These are phyloP conservation scores for Kwoniella heveanensis DNA, from an alignment of 768 basidiomycete genomes.

Conservation along the genomic window DNA sequence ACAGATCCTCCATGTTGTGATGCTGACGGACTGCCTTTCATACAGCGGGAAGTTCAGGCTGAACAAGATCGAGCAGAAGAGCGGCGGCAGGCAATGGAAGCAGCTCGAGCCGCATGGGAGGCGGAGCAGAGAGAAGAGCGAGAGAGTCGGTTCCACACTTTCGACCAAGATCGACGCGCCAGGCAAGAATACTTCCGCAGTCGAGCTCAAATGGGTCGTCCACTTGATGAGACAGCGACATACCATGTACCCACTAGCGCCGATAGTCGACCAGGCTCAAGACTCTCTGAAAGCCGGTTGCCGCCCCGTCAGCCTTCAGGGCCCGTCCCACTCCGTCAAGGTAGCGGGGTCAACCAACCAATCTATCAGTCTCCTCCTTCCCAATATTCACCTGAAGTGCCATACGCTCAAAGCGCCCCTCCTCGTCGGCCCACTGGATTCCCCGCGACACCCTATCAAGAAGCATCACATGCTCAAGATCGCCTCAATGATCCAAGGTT, in stretches of 20 bases:
- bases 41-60: conserved; percentile 40
- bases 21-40: conserved; percentile 17
- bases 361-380: conserved; percentile 38
- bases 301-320: conserved; percentile 17
- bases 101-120: conserved; percentile 24
- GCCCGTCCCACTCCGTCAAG: conserved; percentile 12
- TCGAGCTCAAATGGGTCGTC: conserved; percentile 17
- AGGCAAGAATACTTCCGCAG: conserved; percentile 30
- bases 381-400: conserved; percentile 31
- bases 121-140: conserved; percentile 25
- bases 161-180: conserved; percentile 34
- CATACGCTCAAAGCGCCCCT: conserved; percentile 18
- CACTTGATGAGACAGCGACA: conserved; percentile 18
- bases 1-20: background rate
- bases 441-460: conserved; percentile 22
- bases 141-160: conserved; percentile 22
- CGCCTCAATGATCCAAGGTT: conserved; percentile 33
- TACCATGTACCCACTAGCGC: conserved; percentile 13
- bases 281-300: background rate
- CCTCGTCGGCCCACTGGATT: conserved; percentile 36
- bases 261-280: conserved; percentile 20
- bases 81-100: conserved; percentile 12
- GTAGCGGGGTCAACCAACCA: conserved; percentile 19
- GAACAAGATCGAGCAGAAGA: conserved; percentile 31
- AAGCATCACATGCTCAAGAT: conserved; percentile 33